These are phyloP conservation scores for Cryptosporidium ryanae DNA, from an alignment of 169 alveolate species.

Conservation along the genomic window DNA sequence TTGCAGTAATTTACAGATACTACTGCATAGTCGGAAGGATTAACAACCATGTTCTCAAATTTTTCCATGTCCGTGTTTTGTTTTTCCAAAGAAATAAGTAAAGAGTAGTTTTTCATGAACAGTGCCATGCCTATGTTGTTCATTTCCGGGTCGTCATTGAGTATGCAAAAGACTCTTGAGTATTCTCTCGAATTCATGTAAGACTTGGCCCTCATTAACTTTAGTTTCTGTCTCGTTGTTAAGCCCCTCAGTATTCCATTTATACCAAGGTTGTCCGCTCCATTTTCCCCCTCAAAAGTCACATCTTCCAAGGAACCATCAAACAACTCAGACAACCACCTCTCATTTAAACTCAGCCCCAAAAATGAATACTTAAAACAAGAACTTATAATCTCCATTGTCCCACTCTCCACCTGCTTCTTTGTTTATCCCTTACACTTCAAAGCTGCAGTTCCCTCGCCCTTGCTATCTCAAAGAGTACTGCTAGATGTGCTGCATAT, in stretches of 20 bases:
- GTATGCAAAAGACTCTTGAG: constrained; percentile 30
- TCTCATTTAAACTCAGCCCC: constrained; percentile 47
- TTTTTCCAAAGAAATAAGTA: constrained; percentile 50
- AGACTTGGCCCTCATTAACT: constrained; percentile 20
- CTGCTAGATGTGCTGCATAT: too few species aligned
- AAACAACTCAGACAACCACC: constrained; percentile 57
- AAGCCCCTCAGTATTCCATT: not conserved
- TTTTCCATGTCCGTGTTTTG: constrained; percentile 13
- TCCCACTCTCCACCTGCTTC: not conserved
- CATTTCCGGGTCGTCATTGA: not conserved
- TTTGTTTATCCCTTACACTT: not conserved
- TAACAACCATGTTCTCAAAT: constrained; percentile 32
- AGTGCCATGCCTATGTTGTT: constrained; percentile 4
- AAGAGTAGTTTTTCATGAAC: constrained; percentile 35
- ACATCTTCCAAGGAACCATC: not conserved
- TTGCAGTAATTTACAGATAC: constrained; percentile 6
- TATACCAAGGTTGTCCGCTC: not conserved
- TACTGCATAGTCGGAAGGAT: constrained; percentile 45
- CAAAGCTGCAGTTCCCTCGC: too few species aligned
- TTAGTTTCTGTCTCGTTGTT: constrained; percentile 12
- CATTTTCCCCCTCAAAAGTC: not conserved
- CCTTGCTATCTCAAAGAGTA: too few species aligned
- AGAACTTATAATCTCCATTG: constrained; percentile 37
- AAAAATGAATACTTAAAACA: constrained; percentile 46
- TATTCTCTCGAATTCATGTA: constrained; percentile 56